Base-by-base conservation (phyloP, 768 basidiomycete species). In the Imleria badia region DNA sequence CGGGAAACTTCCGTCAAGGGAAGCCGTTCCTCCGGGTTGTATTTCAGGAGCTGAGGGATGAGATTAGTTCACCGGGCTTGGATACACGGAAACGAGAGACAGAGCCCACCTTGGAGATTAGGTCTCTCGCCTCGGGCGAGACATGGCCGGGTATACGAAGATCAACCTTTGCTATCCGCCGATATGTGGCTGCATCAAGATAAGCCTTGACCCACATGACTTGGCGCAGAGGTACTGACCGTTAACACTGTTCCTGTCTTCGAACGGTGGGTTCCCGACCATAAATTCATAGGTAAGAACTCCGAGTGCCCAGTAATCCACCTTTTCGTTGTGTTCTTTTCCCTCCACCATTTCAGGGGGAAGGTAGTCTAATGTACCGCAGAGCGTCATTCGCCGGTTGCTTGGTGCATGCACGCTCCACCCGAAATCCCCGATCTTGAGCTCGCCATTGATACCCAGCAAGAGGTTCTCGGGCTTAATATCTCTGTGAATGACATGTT, bases 301-400 rank as follows among this genome's bases (percentile, higher is more conserved):
- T 42, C 96, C 96, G 26, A 99, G 76, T 1, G 96, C 96, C 96
- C 96, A 99, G 55, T 93, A 81, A 64, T 98, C 96, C 36, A 98
- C 96, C 65, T 83, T 86, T 64, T 94, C 91, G 50, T 80, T 87
- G 68, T 98, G 95, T 55, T 90, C 91, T 60, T 82, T 86, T 0
- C 88, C 86, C 63, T 97, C 94, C 14, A 99, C 91, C 97, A 98
- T 99, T 78, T 98, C 96, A 13, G 97, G 96, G 0, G 97, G 95
- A 12, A 99, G 80, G 68, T 98, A 98, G 69, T 98, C 97, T 42
- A 98, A 75, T 1, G 96, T 98, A 13, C 96, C 96, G 63, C 96
- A 98, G 12, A 98, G 79, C 1, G 97, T 98, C 74, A 81, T 88
- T 41, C 96, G 76, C 42, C 94, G 76, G 67, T 94, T 91, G 2